phyloP scores from a whole-genome alignment of 2,329 filamentous ascomycete genomes.

The Metarhizium robertsii region DNA sequence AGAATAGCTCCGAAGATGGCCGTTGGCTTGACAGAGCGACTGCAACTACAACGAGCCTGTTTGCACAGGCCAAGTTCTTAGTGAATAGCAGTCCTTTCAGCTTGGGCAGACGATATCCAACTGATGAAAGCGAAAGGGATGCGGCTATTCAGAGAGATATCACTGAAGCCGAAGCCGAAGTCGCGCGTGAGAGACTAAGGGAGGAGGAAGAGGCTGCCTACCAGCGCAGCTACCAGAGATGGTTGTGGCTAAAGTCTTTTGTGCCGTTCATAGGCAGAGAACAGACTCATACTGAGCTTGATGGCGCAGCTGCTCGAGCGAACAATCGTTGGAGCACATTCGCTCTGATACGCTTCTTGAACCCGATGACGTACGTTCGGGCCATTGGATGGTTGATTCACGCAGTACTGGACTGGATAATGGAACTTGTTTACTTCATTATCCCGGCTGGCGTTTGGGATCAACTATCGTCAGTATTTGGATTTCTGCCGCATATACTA shows the following conservation, averaged over 20 bases:
- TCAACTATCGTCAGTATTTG: conserved; percentile 7
- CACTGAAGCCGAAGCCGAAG: conserved; percentile 8
- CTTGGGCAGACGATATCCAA: conserved; percentile 3
- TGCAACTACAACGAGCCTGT: conserved; percentile 4
- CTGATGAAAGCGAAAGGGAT: conserved; percentile 13
- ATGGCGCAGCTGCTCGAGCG: neutral
- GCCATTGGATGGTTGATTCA: conserved; percentile 15
- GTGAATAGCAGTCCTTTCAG: conserved; percentile 8
- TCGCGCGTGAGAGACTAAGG: conserved; percentile 1
- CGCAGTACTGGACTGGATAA: conserved; percentile 11
- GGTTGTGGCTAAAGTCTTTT: conserved; percentile 14
- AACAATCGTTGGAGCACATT: neutral
- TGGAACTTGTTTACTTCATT: conserved; percentile 8
- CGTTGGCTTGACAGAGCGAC: conserved; percentile 7
- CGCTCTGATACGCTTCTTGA: conserved; percentile 18
- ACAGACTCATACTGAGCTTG: neutral
- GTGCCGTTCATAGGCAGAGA: conserved; percentile 1
- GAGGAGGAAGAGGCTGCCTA: conserved; percentile 3
- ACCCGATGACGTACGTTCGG: conserved; percentile 22
- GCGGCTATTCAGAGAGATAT: conserved; percentile 15
- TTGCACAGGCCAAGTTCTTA: conserved; percentile 5
- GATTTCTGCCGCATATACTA: conserved; percentile 4
- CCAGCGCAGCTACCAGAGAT: conserved; percentile 10
- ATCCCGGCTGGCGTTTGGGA: conserved; percentile 6
- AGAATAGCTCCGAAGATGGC: conserved; percentile 5